Conservation (phyloP, 306 rosid species). For the Vigna mungo region DNA sequence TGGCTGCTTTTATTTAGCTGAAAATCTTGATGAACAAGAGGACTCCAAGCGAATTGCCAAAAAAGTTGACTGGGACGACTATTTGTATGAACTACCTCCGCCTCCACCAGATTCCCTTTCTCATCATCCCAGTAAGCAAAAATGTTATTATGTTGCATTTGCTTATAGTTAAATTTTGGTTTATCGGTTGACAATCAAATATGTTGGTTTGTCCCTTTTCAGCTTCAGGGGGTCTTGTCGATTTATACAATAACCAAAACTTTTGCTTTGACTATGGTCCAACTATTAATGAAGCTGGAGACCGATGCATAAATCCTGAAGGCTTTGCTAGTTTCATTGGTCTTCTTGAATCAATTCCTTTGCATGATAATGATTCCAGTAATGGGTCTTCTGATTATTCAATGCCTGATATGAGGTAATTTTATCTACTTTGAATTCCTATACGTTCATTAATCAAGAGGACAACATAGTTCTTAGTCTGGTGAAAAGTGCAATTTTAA, state of each 20-base stretch:
- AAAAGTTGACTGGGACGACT: constrained; percentile 54
- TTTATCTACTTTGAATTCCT: constrained; percentile 38
- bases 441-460: constrained; percentile 22
- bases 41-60: constrained; percentile 60
- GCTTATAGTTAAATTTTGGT: constrained; percentile 22
- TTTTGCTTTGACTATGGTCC: constrained; percentile 77
- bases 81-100: constrained; percentile 64
- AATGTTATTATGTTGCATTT: constrained; percentile 34
- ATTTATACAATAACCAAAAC: constrained; percentile 71
- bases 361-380: constrained; percentile 67
- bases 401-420: constrained; percentile 76
- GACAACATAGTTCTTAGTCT: constrained; percentile 35
- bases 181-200: constrained; percentile 24
- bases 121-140: constrained; percentile 72
- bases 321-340: constrained; percentile 83
- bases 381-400: constrained; percentile 74
- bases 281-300: constrained; percentile 57
- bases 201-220: constrained; percentile 36
- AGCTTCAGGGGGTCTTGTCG: constrained; percentile 67
- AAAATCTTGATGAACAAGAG: constrained; percentile 75
- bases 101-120: constrained; percentile 64
- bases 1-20: constrained; percentile 87
- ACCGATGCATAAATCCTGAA: constrained; percentile 85
- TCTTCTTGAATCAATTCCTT: constrained; percentile 90
- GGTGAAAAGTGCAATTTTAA: neutral